Conservation (phyloP, 306 rosid species). For the Fagus crenata region DNA sequence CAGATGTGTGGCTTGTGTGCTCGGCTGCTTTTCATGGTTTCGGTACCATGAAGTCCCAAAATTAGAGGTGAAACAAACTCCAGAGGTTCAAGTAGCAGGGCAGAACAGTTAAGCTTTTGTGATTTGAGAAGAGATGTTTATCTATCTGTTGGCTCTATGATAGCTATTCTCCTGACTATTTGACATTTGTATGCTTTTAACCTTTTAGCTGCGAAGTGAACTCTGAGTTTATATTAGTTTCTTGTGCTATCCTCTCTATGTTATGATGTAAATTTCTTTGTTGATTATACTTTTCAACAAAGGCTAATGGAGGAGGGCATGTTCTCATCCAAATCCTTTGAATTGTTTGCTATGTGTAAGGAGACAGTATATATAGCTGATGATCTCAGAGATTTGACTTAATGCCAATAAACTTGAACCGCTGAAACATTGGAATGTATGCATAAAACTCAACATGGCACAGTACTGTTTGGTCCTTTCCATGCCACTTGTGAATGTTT, state of each 20-base stretch:
- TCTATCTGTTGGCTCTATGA: conserved; percentile 26
- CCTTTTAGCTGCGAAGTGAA: neutral
- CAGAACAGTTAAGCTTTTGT: conserved; percentile 12
- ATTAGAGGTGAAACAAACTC: conserved; percentile 28
- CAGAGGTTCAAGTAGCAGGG: conserved; percentile 21
- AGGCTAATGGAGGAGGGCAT: too few relatives aligned
- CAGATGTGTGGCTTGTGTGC: conserved; percentile 31
- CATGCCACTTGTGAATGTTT: too few relatives aligned
- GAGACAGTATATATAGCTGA: too few relatives aligned
- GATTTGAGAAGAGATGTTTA: conserved; percentile 14
- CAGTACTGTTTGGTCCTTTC: too few relatives aligned
- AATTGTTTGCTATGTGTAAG: too few relatives aligned
- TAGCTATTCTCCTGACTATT: conserved; percentile 24
- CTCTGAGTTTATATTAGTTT: neutral
- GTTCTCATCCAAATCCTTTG: neutral
- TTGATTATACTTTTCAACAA: neutral
- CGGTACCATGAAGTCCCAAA: conserved; percentile 36
- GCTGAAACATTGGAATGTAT: too few relatives aligned
- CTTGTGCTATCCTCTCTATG: neutral
- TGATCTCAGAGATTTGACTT: too few relatives aligned
- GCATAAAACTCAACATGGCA: too few relatives aligned
- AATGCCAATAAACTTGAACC: too few relatives aligned
- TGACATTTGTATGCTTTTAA: conserved; percentile 23
- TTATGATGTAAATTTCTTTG: neutral
- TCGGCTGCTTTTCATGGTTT: conserved; percentile 39